Base-by-base conservation (phyloP, 2,329 filamentous ascomycete species). In the Colletotrichum karsti region DNA sequence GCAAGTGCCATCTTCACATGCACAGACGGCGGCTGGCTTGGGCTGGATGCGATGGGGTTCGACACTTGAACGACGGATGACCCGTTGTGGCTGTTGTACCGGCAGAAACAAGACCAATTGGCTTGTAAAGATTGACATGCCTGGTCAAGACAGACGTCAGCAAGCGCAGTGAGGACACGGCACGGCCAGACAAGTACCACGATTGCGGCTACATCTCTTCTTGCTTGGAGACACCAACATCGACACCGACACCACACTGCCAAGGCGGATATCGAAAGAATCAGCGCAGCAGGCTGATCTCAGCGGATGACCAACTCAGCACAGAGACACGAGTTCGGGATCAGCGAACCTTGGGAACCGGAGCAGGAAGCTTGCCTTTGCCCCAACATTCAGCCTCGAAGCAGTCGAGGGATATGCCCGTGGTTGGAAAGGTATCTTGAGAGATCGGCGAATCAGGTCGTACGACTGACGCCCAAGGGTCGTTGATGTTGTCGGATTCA, bases 1-100 rank as follows among this genome's bases (percentile, higher is more conserved):
- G 20, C 63, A 67, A 63, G 58, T 28, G 58, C 41, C 63, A 30
- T 64, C 53, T 67, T 67, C 64, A 67, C 64, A 64, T 67, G 64
- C 64, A 46, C 51, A 28, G 30, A 60, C 63, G 20, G 46, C 26
- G 42, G 56, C 28, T 50, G 22, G 9, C 20, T 48, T 48, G 50
- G 28, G 62, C 28, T 33, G 41, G 18, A 48, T 28, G 37, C 15
- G 35, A 53, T n/a, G 20, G 33, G 30, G 33, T 28, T 56, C 50
- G 28, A 26, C 33, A 28, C 22, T 50, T 48, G 41, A 13, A 33
- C 9, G 35, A 51, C 57, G 63, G 20, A 51, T 67, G 64, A 67
- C 44, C 37, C 37, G 37, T 41, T 5, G 28, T 54, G 53, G 53
- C 60, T 64, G 53, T 51, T 53, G 59, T 37, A 56, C 53, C n/a